Percentiles rank a stretch among this genome's conserved stretches.
Conservation (phyloP, 2,329 filamentous ascomycete genomes). For the Botrytis byssoidea region DNA sequence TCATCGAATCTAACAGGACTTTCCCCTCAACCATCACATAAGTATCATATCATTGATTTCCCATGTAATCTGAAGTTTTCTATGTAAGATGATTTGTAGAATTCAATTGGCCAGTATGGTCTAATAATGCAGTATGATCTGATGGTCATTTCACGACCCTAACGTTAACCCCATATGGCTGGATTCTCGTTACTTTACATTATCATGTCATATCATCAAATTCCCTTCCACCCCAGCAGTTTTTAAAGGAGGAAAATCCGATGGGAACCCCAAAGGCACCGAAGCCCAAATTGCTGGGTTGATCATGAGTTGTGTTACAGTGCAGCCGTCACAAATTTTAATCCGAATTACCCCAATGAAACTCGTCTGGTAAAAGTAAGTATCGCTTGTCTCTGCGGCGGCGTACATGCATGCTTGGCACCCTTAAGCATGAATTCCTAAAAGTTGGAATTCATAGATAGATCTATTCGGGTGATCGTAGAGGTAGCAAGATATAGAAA, state of each 20-base stretch:
- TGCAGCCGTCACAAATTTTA: constrained; percentile 13
- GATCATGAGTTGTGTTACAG: constrained; percentile 1
- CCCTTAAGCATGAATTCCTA: not conserved
- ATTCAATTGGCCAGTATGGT: too few species aligned
- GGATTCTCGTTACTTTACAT: not conserved
- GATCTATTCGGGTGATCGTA: not conserved
- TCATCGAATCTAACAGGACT: too few species aligned
- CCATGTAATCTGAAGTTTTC: too few species aligned
- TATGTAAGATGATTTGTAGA: too few species aligned
- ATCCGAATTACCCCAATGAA: not conserved
- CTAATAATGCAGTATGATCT: too few species aligned
- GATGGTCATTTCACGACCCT: too few species aligned
- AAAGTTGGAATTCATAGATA: not conserved
- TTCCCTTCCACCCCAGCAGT: not conserved
- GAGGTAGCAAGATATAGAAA: not conserved
- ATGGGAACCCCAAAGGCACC: not conserved
- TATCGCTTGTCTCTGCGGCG: constrained; percentile 1
- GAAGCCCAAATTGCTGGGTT: constrained; percentile 19
- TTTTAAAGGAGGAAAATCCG: not conserved
- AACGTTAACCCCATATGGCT: not conserved
- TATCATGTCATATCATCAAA: not conserved
- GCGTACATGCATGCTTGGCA: constrained; percentile 7
- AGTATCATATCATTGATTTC: too few species aligned
- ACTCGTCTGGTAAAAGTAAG: not conserved
- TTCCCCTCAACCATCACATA: too few species aligned